Evolutionary conservation across 2,329 filamentous ascomycete genomes (phyloP).

Genomic region (Fusarium newnesense): DNA sequence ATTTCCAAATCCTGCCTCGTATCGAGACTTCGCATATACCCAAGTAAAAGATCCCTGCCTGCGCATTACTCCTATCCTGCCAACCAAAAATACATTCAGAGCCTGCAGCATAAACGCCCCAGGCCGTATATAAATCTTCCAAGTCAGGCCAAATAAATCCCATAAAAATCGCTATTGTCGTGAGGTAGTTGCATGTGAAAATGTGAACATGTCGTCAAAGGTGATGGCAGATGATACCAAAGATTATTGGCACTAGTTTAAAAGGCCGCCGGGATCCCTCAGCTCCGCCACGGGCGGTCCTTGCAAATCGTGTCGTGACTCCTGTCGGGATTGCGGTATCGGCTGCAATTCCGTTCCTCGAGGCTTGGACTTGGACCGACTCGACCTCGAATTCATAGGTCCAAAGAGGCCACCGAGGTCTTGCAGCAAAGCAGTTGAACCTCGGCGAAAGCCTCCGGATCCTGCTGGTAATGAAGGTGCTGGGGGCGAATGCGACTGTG

Average conservation of each 20-base stretch:
- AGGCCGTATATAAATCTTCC: slow-evolving; percentile 29
- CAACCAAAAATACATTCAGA: slow-evolving; percentile 1
- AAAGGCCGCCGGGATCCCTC: slow-evolving; percentile 54
- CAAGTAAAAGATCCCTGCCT: slow-evolving; percentile 6
- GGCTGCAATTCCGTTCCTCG: slow-evolving; percentile 58
- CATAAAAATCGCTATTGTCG: slow-evolving; percentile 27
- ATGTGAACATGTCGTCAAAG: slow-evolving; percentile 25
- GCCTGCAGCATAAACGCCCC: slow-evolving; percentile 26
- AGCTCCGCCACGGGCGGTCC: slow-evolving; percentile 49
- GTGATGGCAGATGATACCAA: neutral
- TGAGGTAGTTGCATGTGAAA: slow-evolving; percentile 28
- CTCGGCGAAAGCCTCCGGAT: slow-evolving; percentile 59
- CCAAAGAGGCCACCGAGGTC: slow-evolving; percentile 66
- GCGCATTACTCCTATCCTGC: slow-evolving; percentile 19
- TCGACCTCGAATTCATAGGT: slow-evolving; percentile 51
- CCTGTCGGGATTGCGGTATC: slow-evolving; percentile 55
- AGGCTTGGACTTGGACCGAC: slow-evolving; percentile 45
- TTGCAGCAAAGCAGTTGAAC: slow-evolving; percentile 67
- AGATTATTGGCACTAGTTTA: slow-evolving; percentile 41
- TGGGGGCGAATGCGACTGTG: slow-evolving; percentile 50
- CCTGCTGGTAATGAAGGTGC: slow-evolving; percentile 58
- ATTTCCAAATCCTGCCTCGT: neutral
- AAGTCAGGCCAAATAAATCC: neutral
- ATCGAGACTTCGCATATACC: slow-evolving; percentile 1
- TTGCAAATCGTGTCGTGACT: slow-evolving; percentile 47